Conservation (phyloP, 2,329 filamentous ascomycete genomes). For the Cercospora zeina region DNA sequence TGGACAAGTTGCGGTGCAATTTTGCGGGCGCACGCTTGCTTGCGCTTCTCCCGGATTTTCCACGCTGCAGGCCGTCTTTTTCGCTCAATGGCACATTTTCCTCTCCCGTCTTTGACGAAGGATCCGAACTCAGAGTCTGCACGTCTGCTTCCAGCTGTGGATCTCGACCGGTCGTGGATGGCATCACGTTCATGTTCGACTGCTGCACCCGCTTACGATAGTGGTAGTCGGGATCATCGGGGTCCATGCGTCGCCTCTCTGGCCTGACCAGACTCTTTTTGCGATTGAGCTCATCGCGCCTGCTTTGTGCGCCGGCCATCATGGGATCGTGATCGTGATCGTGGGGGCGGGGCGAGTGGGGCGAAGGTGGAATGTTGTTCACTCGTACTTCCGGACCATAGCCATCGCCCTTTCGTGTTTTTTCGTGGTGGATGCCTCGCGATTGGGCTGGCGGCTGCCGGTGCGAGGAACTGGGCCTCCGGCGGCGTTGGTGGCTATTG, state of each 20-base stretch:
- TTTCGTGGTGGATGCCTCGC: constrained; percentile 25
- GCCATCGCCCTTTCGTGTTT: constrained; percentile 42
- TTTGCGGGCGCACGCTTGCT: constrained; percentile 39
- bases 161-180: constrained; percentile 90
- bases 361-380: constrained; percentile 43
- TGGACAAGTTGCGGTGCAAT: constrained; percentile 63
- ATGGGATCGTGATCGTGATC: constrained; percentile 58
- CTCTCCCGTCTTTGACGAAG: constrained; percentile 24
- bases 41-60: constrained; percentile 40
- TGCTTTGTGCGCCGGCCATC: constrained; percentile 47
- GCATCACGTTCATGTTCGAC: constrained; percentile 83
- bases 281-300: constrained; percentile 57
- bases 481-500: constrained; percentile 25
- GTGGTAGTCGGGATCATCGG: constrained; percentile 89
- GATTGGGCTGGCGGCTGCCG: constrained; percentile 7
- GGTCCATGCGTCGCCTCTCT: constrained; percentile 81
- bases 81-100: constrained; percentile 42
- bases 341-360: constrained; percentile 42
- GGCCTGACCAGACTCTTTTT: constrained; percentile 89
- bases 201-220: constrained; percentile 82
- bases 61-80: constrained; percentile 27
- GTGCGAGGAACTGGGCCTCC: constrained; percentile 32
- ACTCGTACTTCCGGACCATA: constrained; percentile 24
- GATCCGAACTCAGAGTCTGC: constrained; percentile 60
- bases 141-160: constrained; percentile 70